A percentile compares a stretch with the other conserved stretches of the same genome.
Evolutionary conservation across 2,329 filamentous ascomycete species (phyloP).

Genomic region (Paramyrothecium sp.): DNA sequence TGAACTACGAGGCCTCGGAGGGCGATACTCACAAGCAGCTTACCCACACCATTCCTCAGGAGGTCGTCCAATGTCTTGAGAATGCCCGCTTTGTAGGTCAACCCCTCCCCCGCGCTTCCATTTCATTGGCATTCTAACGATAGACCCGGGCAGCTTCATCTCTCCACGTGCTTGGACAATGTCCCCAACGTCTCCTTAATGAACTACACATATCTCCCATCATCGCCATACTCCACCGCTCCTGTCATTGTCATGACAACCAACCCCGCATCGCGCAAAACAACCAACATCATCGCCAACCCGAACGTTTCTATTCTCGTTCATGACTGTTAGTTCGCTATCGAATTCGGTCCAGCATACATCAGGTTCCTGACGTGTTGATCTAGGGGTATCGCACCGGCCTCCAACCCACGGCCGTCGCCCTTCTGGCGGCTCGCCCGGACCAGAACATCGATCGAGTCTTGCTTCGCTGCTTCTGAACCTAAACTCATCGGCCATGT

Average conservation of each 20-base stretch:
- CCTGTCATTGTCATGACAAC: constrained; percentile 96
- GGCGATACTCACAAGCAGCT: constrained; percentile 70
- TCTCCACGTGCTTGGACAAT: constrained; percentile 84
- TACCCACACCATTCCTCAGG: constrained; percentile 70
- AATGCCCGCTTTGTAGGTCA: constrained; percentile 86
- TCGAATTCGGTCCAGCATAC: background rate
- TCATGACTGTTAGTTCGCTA: constrained; percentile 68
- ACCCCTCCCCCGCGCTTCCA: constrained; percentile 13
- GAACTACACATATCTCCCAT: constrained; percentile 97
- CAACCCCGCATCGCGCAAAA: constrained; percentile 75
- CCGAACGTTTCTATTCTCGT: constrained; percentile 91
- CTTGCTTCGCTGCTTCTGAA: constrained; percentile 83
- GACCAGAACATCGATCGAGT: constrained; percentile 65
- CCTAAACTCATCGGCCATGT: constrained; percentile 85
- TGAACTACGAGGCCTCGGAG: constrained; percentile 74
- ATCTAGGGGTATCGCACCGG: constrained; percentile 78
- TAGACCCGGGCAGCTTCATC: constrained; percentile 69
- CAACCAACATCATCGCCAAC: constrained; percentile 78
- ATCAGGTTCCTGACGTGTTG: constrained; percentile 5
- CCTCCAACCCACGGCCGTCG: constrained; percentile 70
- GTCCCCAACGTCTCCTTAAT: constrained; percentile 92
- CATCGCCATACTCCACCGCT: constrained; percentile 63
- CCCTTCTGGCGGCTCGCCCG: constrained; percentile 61
- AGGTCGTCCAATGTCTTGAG: constrained; percentile 87
- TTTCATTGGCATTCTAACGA: constrained; percentile 2